Evolutionary conservation across 306 rosid genomes (phyloP).

Genomic region (Pyrus betulifolia): DNA sequence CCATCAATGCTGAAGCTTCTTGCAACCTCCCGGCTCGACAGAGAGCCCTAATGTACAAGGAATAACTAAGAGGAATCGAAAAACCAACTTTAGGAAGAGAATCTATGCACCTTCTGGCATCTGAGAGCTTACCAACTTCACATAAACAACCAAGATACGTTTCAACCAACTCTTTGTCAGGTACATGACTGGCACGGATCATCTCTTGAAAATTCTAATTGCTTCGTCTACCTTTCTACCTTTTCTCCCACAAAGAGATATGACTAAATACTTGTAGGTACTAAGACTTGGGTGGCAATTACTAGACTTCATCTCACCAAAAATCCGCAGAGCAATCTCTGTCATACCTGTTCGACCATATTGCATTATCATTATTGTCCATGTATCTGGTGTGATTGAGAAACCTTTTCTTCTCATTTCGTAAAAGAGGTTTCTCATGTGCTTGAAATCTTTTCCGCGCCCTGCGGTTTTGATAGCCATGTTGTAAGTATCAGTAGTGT

Average conservation of each 20-base stretch:
- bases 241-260: slow-evolving; percentile 60
- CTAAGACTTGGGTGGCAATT: slow-evolving; percentile 49
- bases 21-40: slow-evolving; percentile 67
- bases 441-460: slow-evolving; percentile 75
- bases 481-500: slow-evolving; percentile 69
- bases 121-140: slow-evolving; percentile 49
- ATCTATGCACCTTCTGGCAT: slow-evolving; percentile 57
- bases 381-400: slow-evolving; percentile 63
- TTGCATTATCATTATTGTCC: slow-evolving; percentile 89
- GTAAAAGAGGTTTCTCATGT: slow-evolving; percentile 70
- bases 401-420: slow-evolving; percentile 73
- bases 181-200: slow-evolving; percentile 42
- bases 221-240: slow-evolving; percentile 82
- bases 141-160: slow-evolving; percentile 67
- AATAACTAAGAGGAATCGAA: slow-evolving; percentile 40
- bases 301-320: slow-evolving; percentile 61
- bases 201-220: slow-evolving; percentile 46
- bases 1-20: slow-evolving; percentile 53
- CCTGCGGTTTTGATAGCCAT: slow-evolving; percentile 86
- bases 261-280: slow-evolving; percentile 74
- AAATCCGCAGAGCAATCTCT: slow-evolving; percentile 55
- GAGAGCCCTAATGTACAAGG: slow-evolving; percentile 63
- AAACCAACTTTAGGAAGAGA: slow-evolving; percentile 50
- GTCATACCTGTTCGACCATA: slow-evolving; percentile 88
- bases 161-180: slow-evolving; percentile 74